Evolutionary conservation across 1,284 basidiomycete species (phyloP).

Genomic region (Exobasidium cylindrosporum): DNA sequence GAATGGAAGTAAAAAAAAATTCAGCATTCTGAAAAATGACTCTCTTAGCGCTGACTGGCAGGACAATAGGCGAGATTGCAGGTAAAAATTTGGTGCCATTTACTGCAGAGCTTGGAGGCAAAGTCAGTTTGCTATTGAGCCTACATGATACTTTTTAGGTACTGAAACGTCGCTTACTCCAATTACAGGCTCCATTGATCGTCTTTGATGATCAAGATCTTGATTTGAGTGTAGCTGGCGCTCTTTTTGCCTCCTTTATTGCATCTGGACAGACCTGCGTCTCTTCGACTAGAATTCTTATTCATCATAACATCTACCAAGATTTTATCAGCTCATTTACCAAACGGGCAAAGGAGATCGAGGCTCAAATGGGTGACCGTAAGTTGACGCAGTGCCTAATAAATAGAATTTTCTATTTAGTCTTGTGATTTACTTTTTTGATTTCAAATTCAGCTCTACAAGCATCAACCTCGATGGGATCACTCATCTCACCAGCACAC

Average conservation of each 20-base stretch:
- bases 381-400: too few relatives aligned
- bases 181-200: conserved; percentile 72
- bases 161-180: too few relatives aligned
- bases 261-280: conserved; percentile 68
- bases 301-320: conserved; percentile 64
- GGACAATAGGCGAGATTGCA: conserved; percentile 67
- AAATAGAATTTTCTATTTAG: too few relatives aligned
- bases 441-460: conserved; percentile 59
- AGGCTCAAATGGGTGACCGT: conserved; percentile 70
- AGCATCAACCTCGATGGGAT: conserved; percentile 69
- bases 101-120: conserved; percentile 77
- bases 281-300: conserved; percentile 22
- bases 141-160: too few relatives aligned
- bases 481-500: conserved; percentile 67
- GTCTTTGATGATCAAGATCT: conserved; percentile 74
- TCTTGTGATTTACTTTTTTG: too few relatives aligned
- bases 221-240: conserved; percentile 69
- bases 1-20: too few relatives aligned
- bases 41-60: conserved; percentile 61
- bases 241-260: conserved; percentile 75
- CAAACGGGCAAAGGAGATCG: conserved; percentile 66
- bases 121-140: too few relatives aligned
- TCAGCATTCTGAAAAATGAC: too few relatives aligned
- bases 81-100: conserved; percentile 69
- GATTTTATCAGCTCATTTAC: conserved; percentile 66